Percentiles rank a stretch among this genome's conserved stretches.
These are phyloP conservation scores for Populus deltoides DNA, from an alignment of 345 rosid genomes.

Conservation along the genomic window DNA sequence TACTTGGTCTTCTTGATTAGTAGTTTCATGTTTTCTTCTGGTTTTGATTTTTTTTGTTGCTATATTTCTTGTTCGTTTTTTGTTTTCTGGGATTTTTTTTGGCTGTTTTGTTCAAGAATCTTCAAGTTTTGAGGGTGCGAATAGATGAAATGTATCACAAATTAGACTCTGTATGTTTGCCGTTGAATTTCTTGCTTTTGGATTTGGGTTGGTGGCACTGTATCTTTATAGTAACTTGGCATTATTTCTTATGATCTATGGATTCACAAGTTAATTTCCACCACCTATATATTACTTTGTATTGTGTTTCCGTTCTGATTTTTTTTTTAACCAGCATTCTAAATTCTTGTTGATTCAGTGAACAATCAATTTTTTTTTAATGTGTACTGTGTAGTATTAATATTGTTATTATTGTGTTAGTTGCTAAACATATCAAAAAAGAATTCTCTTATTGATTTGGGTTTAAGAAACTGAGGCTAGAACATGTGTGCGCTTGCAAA, in stretches of 20 bases:
- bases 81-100: background rate
- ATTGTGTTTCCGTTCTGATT: too few species aligned
- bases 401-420: background rate
- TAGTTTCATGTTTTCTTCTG: background rate
- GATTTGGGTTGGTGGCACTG: background rate
- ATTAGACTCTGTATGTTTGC: too few species aligned
- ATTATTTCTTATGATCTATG: background rate
- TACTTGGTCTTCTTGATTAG: slow-evolving; percentile 8
- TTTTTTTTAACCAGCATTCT: too few species aligned
- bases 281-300: too few species aligned
- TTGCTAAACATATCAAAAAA: background rate
- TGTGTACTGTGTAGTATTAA: background rate
- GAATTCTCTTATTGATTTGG: background rate
- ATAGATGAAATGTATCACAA: background rate
- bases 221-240: too few species aligned
- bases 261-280: background rate
- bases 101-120: too few species aligned
- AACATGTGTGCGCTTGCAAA: background rate
- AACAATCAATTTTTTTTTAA: background rate
- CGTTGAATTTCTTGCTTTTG: background rate
- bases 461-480: background rate
- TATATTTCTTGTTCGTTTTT: too few species aligned
- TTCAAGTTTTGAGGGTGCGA: background rate
- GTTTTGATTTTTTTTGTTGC: background rate
- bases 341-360: too few species aligned